A percentile compares a stretch with the other conserved stretches of the same genome.
Conservation (phyloP, 495 filamentous ascomycete species). For the Bombardia bombarda region DNA sequence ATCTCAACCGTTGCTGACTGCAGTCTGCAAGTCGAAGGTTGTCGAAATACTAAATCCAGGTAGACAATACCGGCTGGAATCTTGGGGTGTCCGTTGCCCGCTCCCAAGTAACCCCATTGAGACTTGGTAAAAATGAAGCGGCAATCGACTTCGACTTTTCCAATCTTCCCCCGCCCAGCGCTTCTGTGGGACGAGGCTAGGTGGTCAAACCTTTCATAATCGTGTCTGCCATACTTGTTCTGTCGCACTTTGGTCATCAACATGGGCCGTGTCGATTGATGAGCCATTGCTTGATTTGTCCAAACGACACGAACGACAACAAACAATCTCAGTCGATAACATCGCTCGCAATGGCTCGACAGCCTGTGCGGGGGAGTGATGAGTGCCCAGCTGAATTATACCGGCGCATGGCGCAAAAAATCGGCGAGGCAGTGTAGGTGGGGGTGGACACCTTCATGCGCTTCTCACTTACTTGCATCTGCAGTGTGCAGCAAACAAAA, state of each 20-base stretch:
- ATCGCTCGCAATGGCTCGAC: too few relatives aligned
- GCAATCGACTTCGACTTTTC: slow-evolving; percentile 20
- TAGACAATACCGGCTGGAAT: slow-evolving; percentile 27
- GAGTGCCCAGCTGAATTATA: too few relatives aligned
- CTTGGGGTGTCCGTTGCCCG: not conserved
- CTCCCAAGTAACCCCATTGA: slow-evolving; percentile 23
- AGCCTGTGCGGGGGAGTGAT: too few relatives aligned
- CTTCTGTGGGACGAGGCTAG: slow-evolving; percentile 8
- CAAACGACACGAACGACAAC: not conserved
- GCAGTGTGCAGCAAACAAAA: too few relatives aligned
- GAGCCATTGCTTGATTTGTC: not conserved
- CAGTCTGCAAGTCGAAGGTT: slow-evolving; percentile 21
- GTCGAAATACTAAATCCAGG: slow-evolving; percentile 22
- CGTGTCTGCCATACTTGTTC: slow-evolving; percentile 1
- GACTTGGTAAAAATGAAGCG: slow-evolving; percentile 25
- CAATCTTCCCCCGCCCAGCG: slow-evolving; percentile 9
- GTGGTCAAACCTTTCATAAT: slow-evolving; percentile 13
- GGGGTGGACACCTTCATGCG: too few relatives aligned
- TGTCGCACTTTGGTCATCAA: not conserved
- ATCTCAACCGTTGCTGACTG: slow-evolving; percentile 20
- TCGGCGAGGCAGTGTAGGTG: too few relatives aligned
- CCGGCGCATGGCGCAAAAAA: too few relatives aligned
- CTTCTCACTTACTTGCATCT: too few relatives aligned
- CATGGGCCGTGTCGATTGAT: not conserved
- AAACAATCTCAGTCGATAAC: not conserved